Evolutionary conservation across 2,329 filamentous ascomycete species (phyloP), one percentile per base, ranked within the genome.

Genomic region (Colletotrichum limetticola): DNA sequence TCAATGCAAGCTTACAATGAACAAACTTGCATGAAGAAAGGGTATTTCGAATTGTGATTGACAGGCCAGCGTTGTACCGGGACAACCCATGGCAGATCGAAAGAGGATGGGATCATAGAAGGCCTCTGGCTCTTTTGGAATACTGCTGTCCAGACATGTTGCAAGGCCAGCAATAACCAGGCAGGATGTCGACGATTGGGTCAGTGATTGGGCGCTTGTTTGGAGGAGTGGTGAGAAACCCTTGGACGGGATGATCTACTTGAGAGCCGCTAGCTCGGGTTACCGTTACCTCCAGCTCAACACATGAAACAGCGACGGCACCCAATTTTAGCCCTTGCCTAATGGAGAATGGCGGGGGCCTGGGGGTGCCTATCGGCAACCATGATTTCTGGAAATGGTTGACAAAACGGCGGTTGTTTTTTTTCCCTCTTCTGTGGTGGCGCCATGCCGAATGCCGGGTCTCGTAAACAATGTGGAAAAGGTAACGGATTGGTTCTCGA

Each of bases 241-340:
- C 37, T 16, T 42, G 37, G 37, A 7, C 37, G 37, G 52, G 42
- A 32, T 72, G 69, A 72, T 72, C 65, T 69, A 63, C 66, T 69
- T 28, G 66, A 69, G 59, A 72, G 42, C 69, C 69, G 59, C 66
- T 72, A 68, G 59, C 30, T 72, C 59, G 69, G 66, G 66, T 64
- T 59, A 63, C 59, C 66, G 66, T 69, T 64, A 64, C 65, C 30
- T 63, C 22, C 35, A 11, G 53, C 52, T 72, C 69, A 58, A 72
- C 65, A 72, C 56, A 63, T 69, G 66, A 72, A 72, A 72, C 69
- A 69, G 30, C 42, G 42, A 68, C 66, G 65, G 49, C 26, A 32
- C 9, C 69, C 59, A 60, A 35, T 69, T 69, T 69, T 55, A 52
- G 65, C 24, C 59, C 52, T 49, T 26, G 49, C 52, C 69, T 46